Conservation (phyloP, 768 basidiomycete species). For the Gloeophyllum trabeum region DNA sequence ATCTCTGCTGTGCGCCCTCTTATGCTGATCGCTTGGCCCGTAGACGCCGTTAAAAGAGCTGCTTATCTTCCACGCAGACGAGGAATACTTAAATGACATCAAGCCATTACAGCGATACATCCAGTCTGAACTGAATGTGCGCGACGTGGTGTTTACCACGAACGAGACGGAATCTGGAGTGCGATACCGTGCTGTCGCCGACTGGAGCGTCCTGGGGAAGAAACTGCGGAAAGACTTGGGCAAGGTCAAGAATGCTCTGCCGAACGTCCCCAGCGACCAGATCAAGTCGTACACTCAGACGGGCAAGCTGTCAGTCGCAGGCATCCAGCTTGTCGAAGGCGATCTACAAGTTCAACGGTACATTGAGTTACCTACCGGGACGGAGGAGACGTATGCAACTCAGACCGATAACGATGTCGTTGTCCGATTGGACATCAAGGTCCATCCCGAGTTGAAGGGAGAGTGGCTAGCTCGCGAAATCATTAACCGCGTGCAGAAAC, state of each 20-base stretch:
- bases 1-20: neutral
- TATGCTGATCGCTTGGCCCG: neutral
- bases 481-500: conserved; percentile 87
- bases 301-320: conserved; percentile 77
- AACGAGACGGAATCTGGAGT: conserved; percentile 83
- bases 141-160: conserved; percentile 79
- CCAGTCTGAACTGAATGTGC: conserved; percentile 90
- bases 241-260: conserved; percentile 82
- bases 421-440: conserved; percentile 80
- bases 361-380: conserved; percentile 61
- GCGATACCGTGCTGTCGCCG: conserved; percentile 83
- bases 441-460: conserved; percentile 75
- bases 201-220: conserved; percentile 89
- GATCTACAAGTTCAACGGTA: conserved; percentile 88
- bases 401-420: conserved; percentile 95
- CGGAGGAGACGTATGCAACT: conserved; percentile 47
- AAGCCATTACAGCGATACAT: conserved; percentile 80
- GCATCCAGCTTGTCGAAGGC: conserved; percentile 82
- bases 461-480: conserved; percentile 88
- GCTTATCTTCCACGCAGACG: conserved; percentile 84
- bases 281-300: conserved; percentile 67
- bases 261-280: conserved; percentile 67
- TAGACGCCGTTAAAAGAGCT: conserved; percentile 91
- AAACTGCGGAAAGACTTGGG: conserved; percentile 89
- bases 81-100: conserved; percentile 77